A percentile compares a stretch with the other conserved stretches of the same genome.
Conservation (phyloP, 1,284 basidiomycete genomes). For the Trametes versicolor region DNA sequence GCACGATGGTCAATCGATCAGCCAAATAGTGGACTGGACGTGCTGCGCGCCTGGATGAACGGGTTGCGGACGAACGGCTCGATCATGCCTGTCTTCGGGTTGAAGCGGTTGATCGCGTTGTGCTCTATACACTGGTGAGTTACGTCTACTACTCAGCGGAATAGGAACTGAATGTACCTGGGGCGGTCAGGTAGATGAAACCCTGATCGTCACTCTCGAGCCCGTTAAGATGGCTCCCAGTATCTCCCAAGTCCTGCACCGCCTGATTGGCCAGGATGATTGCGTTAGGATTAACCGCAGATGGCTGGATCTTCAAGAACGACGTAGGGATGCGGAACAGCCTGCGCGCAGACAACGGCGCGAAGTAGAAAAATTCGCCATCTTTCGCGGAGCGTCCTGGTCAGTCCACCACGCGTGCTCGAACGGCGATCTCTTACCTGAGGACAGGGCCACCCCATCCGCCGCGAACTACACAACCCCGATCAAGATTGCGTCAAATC, state of each 20-base stretch:
- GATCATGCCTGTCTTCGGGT: constrained; percentile 41
- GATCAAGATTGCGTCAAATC: background rate
- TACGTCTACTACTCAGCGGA: background rate
- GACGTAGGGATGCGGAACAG: constrained; percentile 46
- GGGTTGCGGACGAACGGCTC: constrained; percentile 44
- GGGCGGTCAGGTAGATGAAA: constrained; percentile 42
- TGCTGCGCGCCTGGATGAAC: constrained; percentile 35
- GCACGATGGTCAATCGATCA: background rate
- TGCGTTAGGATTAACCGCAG: constrained; percentile 36
- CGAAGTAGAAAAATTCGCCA: constrained; percentile 42
- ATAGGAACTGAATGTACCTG: constrained; percentile 13
- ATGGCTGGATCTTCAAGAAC: constrained; percentile 38
- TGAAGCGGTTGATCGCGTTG: constrained; percentile 43
- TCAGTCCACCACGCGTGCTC: background rate
- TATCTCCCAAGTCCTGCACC: constrained; percentile 37
- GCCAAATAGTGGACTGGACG: background rate
- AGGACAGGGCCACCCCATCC: constrained; percentile 34
- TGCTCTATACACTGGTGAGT: constrained; percentile 35
- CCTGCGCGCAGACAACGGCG: constrained; percentile 41
- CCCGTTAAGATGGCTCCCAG: constrained; percentile 41
- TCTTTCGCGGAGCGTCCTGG: constrained; percentile 22
- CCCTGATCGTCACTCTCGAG: constrained; percentile 43
- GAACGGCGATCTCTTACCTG: constrained; percentile 7
- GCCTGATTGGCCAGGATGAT: constrained; percentile 36
- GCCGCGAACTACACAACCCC: constrained; percentile 25